Base-by-base conservation (phyloP, 164 flowering plant genomes). In the Dillenia suffruticosa region DNA sequence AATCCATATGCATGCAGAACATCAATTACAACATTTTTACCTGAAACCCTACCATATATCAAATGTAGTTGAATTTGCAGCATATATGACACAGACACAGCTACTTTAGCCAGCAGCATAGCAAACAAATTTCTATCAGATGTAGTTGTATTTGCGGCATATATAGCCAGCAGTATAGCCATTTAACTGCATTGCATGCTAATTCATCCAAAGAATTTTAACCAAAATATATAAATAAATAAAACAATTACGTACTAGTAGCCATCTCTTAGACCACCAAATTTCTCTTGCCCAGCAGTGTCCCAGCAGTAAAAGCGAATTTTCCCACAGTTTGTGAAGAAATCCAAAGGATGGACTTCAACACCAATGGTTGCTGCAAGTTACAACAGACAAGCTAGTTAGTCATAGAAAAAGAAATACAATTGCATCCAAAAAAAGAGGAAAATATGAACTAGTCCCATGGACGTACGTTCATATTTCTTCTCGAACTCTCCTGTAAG, bases 401-500 rank as follows among this genome's bases (percentile, higher is more conserved):
- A 32, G 40, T 32, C 40, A 32, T 32, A 14, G 54, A n/a, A 47
- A 1, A 11, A 58, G 8, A 19, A 3, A 10, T 24, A 58, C 55
- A 44, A 56, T 12, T 10, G 6, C 22, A 12, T 6, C 14, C 17
- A 61, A 16, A 44, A 55, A 17, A 46, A 48, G 53, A 44, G 61
- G 2, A 14, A 10, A 44, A 49, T 40, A 49, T 46, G n/a, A 15
- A 22, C 15, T 8, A 47, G 15, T 14, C 12, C 16, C 5, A 7
- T 43, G n/a, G 48, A 53, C 93, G 73, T 74, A 89, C 93, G 96
- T 44, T 89, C 96, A 50, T 89, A 89, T 74, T 82, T 87, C 84
- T 85, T 89, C 79, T 89, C 90, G 49, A 89, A 89, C 74, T 89
- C 96, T 32, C 96, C 96, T 8, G 96, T 82, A 24, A 89, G 83